phyloP scores from a whole-genome alignment of 768 basidiomycete species.

The Jaapia argillacea region DNA sequence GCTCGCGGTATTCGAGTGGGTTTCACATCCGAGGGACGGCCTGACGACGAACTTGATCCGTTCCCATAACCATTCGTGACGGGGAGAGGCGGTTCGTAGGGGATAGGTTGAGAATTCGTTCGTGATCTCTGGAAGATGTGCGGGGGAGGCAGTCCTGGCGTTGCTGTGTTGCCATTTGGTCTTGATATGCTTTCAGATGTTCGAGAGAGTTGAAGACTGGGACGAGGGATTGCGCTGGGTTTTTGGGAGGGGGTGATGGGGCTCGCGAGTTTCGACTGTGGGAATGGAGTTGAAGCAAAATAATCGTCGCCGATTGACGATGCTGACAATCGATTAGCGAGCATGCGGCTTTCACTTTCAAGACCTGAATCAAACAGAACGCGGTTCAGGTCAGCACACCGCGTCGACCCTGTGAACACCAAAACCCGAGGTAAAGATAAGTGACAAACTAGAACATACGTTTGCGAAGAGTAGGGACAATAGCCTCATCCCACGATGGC shows the following conservation, averaged over 20 bases:
- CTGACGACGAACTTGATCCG: too few relatives aligned
- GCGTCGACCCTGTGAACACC: too few relatives aligned
- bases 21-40: conserved; percentile 17
- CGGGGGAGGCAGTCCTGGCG: conserved; percentile 11
- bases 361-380: conserved; percentile 44
- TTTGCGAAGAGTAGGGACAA: conserved; percentile 74
- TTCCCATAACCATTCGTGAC: too few relatives aligned
- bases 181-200: conserved; percentile 17
- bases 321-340: conserved; percentile 68
- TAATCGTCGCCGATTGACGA: conserved; percentile 37
- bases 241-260: conserved; percentile 16
- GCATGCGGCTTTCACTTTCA: conserved; percentile 69
- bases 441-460: conserved; percentile 40
- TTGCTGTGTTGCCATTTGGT: too few relatives aligned
- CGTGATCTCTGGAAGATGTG: conserved; percentile 37
- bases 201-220: conserved; percentile 29
- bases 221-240: conserved; percentile 38
- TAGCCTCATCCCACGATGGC: conserved; percentile 72
- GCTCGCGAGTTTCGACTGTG: conserved; percentile 13
- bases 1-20: conserved; percentile 42
- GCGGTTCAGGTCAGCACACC: too few relatives aligned
- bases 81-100: conserved; percentile 28
- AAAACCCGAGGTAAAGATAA: too few relatives aligned
- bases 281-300: conserved; percentile 6
- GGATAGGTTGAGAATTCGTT: conserved; percentile 56